Evolutionary conservation across 352 stramenopile genomes (phyloP), one percentile per base, ranked within the genome.

Genomic region (Pythium dissotocum): DNA sequence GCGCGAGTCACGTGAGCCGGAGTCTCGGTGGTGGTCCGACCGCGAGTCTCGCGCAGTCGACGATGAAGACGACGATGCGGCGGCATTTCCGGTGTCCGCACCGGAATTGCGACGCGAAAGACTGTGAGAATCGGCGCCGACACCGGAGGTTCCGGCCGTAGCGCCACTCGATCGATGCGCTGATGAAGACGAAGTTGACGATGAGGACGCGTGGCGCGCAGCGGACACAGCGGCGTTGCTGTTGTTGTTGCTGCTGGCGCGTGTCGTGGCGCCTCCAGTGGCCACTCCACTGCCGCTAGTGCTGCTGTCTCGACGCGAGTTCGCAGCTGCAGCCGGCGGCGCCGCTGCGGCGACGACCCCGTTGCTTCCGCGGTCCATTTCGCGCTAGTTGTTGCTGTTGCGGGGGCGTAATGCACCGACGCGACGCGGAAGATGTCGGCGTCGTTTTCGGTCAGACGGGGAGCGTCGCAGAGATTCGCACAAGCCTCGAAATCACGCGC

Each of bases 31-130:
- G 26, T 72, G 63, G 44, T 75, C 59, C 46, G 77, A 77, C 12
- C 69, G 76, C 36, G 65, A 61, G 58, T 72, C 57, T 54, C 57
- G 48, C 12, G 65, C 21, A 4, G 61, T 40, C 49, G 59, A 58
- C 9, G 38, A 57, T 6, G 61, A 66, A 21, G 56, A 60, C 6
- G 54, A 60, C 5, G 32, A 51, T 18, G 51, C 18, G 9, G 33
- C 61, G 9, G 48, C 61, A 35, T 58, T 58, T 24, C 51, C 52
- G 13, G 6, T 13, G 30, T 57, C 51, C 21, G 51, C 16, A 33
- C 46, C 36, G 42, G 82, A 89, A 56, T 80, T 82, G 36, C 84
- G 82, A 4, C 80, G 79, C 26, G 82, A 77, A 13, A 85, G 55
- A 42, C 66, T 36, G n/a, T 75, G 58, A 13, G 40, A 63, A 32